Conservation (phyloP, 257 asterid species). For the Nemophila menziesii region DNA sequence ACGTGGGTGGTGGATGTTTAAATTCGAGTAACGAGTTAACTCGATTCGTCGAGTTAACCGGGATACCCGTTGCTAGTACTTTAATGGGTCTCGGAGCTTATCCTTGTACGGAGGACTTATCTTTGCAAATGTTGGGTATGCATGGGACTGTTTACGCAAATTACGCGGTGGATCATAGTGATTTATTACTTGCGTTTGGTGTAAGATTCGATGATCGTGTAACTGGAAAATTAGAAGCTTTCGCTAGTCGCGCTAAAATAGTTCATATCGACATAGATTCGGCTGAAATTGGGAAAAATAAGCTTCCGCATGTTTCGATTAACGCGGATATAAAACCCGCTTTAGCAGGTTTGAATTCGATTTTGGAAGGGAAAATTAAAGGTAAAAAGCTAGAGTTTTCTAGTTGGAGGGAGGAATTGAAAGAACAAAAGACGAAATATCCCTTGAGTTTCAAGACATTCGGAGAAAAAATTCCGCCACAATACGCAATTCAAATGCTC, state of each 20-base stretch:
- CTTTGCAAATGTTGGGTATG: background rate
- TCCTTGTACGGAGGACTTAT: background rate
- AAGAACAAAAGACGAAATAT: background rate
- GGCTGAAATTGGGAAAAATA: conserved; percentile 4
- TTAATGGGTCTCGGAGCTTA: conserved; percentile 2
- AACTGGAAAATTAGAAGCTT: conserved; percentile 3
- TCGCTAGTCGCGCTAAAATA: conserved; percentile 1
- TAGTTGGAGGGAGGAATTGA: conserved; percentile 1
- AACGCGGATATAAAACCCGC: background rate
- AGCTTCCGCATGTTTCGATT: conserved; percentile 1
- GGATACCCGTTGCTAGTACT: conserved; percentile 4
- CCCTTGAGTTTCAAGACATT: background rate
- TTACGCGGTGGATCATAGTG: conserved; percentile 3
- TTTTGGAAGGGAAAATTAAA: background rate
- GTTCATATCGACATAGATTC: conserved; percentile 4
- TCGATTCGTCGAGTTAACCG: conserved; percentile 1
- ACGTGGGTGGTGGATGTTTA: no score
- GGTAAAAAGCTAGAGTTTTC: background rate
- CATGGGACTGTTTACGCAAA: conserved; percentile 3
- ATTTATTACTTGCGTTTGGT: conserved; percentile 3
- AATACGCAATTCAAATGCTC: background rate
- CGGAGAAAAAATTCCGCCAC: conserved; percentile 2
- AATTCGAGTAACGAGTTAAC: conserved; percentile 2
- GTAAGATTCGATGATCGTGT: conserved; percentile 6
- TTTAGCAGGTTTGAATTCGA: background rate